phyloP scores from a whole-genome alignment of 345 rosid genomes.

The Linum tenue region DNA sequence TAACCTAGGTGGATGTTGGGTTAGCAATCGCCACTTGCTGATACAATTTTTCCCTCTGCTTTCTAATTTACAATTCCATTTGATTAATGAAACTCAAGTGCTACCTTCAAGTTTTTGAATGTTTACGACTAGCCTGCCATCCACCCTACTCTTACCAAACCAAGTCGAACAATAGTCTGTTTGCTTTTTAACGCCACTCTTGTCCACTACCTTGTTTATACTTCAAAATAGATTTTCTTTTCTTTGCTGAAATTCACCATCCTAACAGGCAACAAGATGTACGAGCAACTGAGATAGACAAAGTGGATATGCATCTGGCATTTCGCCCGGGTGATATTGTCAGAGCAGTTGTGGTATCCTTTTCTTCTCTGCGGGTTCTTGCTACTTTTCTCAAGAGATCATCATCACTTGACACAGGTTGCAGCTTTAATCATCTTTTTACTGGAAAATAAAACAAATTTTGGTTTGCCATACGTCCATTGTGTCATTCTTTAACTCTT shows the following conservation, averaged over 20 bases:
- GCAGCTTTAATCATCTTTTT: background rate
- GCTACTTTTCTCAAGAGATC: slow-evolving; percentile 3
- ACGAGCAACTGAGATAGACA: slow-evolving; percentile 85
- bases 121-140: background rate
- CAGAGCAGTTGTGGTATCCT: slow-evolving; percentile 89
- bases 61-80: too few relatives aligned
- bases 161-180: background rate
- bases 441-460: background rate
- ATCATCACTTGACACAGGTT: background rate
- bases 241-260: background rate
- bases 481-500: slow-evolving; percentile 15
- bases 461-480: background rate
- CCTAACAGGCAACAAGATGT: slow-evolving; percentile 83
- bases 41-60: too few relatives aligned
- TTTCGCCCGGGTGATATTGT: slow-evolving; percentile 83
- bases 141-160: background rate
- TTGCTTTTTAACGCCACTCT: too few relatives aligned
- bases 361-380: slow-evolving; percentile 12
- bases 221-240: background rate
- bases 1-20: too few relatives aligned
- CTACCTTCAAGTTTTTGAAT: too few relatives aligned
- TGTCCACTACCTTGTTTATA: background rate
- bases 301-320: slow-evolving; percentile 76
- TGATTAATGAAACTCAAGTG: too few relatives aligned
- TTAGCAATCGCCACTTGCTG: too few relatives aligned